These are phyloP conservation scores for Colletotrichum australisinense DNA, from an alignment of 2,329 filamentous ascomycete genomes.

Conservation along the genomic window DNA sequence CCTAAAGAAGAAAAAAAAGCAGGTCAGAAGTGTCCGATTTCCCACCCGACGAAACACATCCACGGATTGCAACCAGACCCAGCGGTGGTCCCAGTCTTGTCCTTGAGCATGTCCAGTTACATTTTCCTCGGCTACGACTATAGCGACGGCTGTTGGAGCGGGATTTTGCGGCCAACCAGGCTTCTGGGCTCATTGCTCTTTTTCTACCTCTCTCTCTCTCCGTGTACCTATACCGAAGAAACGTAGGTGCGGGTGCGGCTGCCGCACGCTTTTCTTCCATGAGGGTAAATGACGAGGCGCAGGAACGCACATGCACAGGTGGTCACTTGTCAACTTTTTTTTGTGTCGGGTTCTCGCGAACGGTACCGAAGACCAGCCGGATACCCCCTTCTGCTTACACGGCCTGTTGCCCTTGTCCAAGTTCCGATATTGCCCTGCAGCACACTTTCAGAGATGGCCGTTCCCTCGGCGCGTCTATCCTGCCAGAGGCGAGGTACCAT, in stretches of 20 bases:
- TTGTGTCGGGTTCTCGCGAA: conserved; percentile 24
- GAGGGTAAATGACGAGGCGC: conserved; percentile 20
- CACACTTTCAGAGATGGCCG: background rate
- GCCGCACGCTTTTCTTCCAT: background rate
- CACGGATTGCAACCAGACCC: background rate
- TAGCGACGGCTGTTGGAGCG: background rate
- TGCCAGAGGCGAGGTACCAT: background rate
- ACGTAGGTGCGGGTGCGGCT: background rate
- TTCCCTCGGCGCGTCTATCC: background rate
- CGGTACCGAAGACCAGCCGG: conserved; percentile 15
- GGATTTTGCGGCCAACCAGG: background rate
- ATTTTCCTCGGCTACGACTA: background rate
- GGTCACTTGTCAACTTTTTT: conserved; percentile 30
- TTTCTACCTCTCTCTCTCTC: background rate
- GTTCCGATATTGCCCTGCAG: conserved; percentile 8
- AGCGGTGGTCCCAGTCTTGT: background rate
- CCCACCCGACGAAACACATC: background rate
- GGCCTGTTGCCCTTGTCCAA: background rate
- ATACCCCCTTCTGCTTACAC: background rate
- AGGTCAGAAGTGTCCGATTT: background rate
- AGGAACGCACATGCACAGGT: conserved; percentile 6
- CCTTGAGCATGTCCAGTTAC: background rate
- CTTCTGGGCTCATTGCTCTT: too few relatives aligned
- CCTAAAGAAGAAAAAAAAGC: background rate
- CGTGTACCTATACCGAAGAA: background rate